Evolutionary conservation across 2,329 filamentous ascomycete genomes (phyloP).

Genomic region (Monosporascus sp.): DNA sequence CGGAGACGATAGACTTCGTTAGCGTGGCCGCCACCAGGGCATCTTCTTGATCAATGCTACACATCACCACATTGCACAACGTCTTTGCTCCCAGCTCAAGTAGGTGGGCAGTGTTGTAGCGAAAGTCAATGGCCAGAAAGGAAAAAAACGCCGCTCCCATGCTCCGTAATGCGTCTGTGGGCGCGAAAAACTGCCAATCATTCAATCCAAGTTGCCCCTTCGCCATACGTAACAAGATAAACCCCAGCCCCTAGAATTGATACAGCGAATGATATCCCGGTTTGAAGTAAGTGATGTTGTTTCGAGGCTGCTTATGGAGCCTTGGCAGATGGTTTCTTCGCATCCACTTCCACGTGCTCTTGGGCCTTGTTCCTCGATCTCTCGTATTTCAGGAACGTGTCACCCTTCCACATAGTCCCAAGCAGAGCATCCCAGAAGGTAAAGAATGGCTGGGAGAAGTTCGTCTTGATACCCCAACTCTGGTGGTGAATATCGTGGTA

Average conservation of each 20-base stretch:
- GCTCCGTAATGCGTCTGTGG: neutral
- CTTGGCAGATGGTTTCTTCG: constrained; percentile 28
- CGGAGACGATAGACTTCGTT: too few relatives aligned
- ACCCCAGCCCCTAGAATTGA: neutral
- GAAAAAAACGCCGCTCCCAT: neutral
- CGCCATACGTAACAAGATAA: neutral
- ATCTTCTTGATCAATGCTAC: too few relatives aligned
- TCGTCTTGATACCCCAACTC: constrained; percentile 97
- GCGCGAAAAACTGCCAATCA: neutral
- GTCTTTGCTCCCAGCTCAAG: too few relatives aligned
- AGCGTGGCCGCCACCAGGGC: too few relatives aligned
- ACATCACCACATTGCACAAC: too few relatives aligned
- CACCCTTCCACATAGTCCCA: constrained; percentile 77
- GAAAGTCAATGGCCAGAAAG: neutral
- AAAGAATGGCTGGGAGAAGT: constrained; percentile 88
- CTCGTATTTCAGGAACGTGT: constrained; percentile 37
- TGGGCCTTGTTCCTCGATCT: constrained; percentile 35
- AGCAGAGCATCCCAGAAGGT: constrained; percentile 88
- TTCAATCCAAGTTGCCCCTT: neutral
- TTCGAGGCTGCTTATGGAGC: constrained; percentile 13
- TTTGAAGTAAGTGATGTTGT: neutral
- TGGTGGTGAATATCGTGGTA: constrained; percentile 99
- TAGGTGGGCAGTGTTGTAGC: too few relatives aligned
- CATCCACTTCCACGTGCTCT: constrained; percentile 40
- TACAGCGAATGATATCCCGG: neutral